Evolutionary conservation across 306 rosid genomes (phyloP), one percentile per base, ranked within the genome.

Genomic region (Mucuna pruriens): DNA sequence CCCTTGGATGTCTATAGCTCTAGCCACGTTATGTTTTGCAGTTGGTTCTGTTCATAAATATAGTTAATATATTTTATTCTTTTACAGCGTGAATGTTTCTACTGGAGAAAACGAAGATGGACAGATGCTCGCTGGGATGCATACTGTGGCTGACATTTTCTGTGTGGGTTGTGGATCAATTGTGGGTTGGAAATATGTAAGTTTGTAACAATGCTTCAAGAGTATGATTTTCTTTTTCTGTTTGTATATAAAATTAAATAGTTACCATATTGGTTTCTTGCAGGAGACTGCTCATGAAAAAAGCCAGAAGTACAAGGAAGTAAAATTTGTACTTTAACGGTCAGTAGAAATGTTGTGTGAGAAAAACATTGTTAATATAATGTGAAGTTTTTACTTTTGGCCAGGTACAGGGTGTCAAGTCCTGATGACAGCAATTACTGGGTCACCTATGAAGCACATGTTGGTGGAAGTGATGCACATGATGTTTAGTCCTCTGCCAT

Each of bases 401-500:
- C n/a, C n/a, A n/a, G n/a, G 89, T 87, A 42, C 74, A 94, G 89
- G 90, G 66, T 94, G 49, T 79, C 86, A 0, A 94, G 97, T 72
- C 98, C 98, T 7, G 97, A 92, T 31, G 94, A 96, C 77, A 87
- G 84, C n/a, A n/a, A n/a, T n/a, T n/a, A n/a, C n/a, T n/a, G n/a
- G n/a, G n/a, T n/a, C n/a, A n/a, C n/a, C n/a, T n/a, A 84, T 75
- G 92, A 84, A 83, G 83, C 88, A 25, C 98, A 92, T 62, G 83
- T 89, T 58, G 92, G 92, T 70, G 91, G 90, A 88, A 94, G 97
- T 86, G 98, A 94, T 85, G 97, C 94, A 75, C 97, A 94, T 67
- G 98, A 94, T 61, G 93, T 65, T 66, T 92, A 87, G 81, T 77
- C 62, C 65, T 54, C 76, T 19, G 39, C 61, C 23, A 85, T 72